A percentile compares a stretch with the other conserved stretches of the same genome.
These are phyloP conservation scores for Sphaerulina vaccinii DNA, from an alignment of 2,329 filamentous ascomycete species.

Conservation along the genomic window DNA sequence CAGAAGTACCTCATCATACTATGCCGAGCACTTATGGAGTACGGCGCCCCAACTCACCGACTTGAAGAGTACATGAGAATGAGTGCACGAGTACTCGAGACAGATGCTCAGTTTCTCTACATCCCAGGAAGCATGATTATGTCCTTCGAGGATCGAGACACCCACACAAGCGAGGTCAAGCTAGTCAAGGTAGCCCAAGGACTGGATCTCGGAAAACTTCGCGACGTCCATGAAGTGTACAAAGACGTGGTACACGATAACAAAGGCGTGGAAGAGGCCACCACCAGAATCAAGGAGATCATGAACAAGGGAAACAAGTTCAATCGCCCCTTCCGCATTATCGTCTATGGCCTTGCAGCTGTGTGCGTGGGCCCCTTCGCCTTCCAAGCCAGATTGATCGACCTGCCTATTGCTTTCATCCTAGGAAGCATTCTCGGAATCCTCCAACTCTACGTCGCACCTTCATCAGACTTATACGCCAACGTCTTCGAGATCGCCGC, in stretches of 20 bases:
- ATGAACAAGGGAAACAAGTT: conserved; percentile 58
- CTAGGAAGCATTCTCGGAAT: conserved; percentile 72
- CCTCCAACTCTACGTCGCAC: conserved; percentile 72
- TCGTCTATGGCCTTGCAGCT: conserved; percentile 73
- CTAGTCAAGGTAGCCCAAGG: conserved; percentile 67
- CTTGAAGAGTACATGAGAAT: conserved; percentile 90
- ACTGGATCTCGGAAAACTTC: conserved; percentile 70
- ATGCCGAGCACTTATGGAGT: conserved; percentile 83
- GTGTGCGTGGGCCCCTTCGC: conserved; percentile 76
- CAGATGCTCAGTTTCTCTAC: conserved; percentile 86
- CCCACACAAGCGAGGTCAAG: conserved; percentile 78
- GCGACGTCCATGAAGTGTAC: conserved; percentile 74
- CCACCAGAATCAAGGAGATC: conserved; percentile 61
- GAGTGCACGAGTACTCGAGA: conserved; percentile 83
- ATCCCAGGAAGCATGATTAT: conserved; percentile 93
- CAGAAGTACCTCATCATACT: conserved; percentile 82
- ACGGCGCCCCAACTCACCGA: conserved; percentile 85
- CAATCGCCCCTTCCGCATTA: conserved; percentile 50
- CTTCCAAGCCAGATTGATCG: conserved; percentile 73
- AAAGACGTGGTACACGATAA: conserved; percentile 77
- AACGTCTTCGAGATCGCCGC: conserved; percentile 53
- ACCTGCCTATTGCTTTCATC: conserved; percentile 73
- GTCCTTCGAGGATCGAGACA: conserved; percentile 73
- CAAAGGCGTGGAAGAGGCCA: conserved; percentile 70
- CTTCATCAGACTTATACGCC: conserved; percentile 67